Conservation (phyloP, 345 rosid genomes). For the Acer saccharum region DNA sequence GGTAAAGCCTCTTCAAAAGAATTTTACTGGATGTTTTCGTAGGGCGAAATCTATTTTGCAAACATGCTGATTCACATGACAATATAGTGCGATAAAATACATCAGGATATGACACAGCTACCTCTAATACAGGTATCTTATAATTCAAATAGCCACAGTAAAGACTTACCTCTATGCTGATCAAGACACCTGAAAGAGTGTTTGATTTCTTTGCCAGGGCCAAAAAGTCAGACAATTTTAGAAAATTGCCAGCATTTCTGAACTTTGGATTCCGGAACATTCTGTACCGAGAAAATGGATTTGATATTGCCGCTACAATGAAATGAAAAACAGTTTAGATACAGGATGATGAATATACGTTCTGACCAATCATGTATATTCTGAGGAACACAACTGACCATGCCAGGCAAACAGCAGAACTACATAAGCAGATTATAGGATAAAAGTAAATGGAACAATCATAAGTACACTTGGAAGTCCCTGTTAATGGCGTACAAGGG, state of each 20-base stretch:
- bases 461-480: background rate
- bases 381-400: background rate
- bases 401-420: conserved; percentile 6
- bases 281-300: conserved; percentile 34
- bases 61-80: too few relatives aligned
- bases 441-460: background rate
- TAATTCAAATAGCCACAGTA: background rate
- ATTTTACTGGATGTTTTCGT: too few relatives aligned
- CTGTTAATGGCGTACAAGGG: background rate
- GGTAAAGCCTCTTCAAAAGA: background rate
- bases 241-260: conserved; percentile 49
- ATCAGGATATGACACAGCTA: background rate
- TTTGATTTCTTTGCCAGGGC: conserved; percentile 57
- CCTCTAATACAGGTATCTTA: background rate
- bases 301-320: conserved; percentile 60
- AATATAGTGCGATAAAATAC: background rate
- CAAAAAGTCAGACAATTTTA: conserved; percentile 62
- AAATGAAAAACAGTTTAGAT: conserved; percentile 11
- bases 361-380: background rate
- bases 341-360: background rate
- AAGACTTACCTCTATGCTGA: conserved; percentile 77
- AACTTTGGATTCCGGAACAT: conserved; percentile 61
- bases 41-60: too few relatives aligned
- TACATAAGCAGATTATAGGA: background rate
- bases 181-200: conserved; percentile 78